These are phyloP conservation scores for Monilinia fructicola DNA, from an alignment of 2,329 filamentous ascomycete species.

Conservation along the genomic window DNA sequence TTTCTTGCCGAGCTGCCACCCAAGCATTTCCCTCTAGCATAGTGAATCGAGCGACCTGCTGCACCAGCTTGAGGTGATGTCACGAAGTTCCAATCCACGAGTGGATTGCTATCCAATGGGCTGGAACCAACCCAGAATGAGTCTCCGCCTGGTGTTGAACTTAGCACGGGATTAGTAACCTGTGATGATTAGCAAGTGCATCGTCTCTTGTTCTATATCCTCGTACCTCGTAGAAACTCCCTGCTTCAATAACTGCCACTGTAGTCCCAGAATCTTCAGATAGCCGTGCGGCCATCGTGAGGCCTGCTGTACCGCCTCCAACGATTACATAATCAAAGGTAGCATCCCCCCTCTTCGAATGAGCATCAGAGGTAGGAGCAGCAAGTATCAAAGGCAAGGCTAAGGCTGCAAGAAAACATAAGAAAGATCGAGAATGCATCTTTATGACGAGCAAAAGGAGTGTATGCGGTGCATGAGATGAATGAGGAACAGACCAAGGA, in stretches of 20 bases:
- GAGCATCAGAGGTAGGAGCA: neutral
- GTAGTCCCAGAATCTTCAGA: constrained; percentile 57
- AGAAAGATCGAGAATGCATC: neutral
- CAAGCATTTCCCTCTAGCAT: constrained; percentile 41
- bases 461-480: neutral
- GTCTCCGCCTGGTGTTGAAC: constrained; percentile 11
- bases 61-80: constrained; percentile 11
- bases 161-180: neutral
- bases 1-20: constrained; percentile 44
- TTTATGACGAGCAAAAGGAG: neutral
- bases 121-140: constrained; percentile 12
- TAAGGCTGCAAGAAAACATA: neutral
- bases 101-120: constrained; percentile 4
- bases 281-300: constrained; percentile 46
- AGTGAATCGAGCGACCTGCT: constrained; percentile 21
- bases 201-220: neutral
- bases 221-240: constrained; percentile 13
- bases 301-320: constrained; percentile 48
- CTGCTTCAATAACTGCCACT: constrained; percentile 30
- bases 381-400: neutral
- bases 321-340: constrained; percentile 46
- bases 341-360: neutral
- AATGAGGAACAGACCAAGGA: neutral
- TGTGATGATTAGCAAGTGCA: neutral
- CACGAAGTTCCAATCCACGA: constrained; percentile 8